phyloP scores from a whole-genome alignment of 352 stramenopile species.

The Peronospora destructor region DNA sequence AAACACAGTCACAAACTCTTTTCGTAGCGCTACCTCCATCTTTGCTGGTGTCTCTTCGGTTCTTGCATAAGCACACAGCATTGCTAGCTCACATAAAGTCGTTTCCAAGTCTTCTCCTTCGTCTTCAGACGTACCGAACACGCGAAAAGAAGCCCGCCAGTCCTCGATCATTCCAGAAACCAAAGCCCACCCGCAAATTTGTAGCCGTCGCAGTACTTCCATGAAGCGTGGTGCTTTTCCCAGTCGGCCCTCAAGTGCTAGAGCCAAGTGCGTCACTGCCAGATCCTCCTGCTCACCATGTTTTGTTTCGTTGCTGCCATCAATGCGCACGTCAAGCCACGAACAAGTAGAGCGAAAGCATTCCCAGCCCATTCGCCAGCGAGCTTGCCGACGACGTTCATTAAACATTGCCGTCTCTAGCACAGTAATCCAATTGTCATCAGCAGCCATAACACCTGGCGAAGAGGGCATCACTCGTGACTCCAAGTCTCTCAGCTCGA shows the following conservation, averaged over 20 bases:
- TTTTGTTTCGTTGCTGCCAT: constrained; percentile 15
- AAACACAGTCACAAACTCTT: constrained; percentile 49
- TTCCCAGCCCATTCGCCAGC: constrained; percentile 57
- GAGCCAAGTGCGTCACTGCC: constrained; percentile 34
- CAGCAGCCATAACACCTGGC: neutral
- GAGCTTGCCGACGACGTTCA: constrained; percentile 21
- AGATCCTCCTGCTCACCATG: constrained; percentile 11
- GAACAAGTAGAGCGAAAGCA: constrained; percentile 54
- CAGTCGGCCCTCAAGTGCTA: constrained; percentile 59
- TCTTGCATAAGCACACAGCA: constrained; percentile 43
- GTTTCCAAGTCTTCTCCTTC: constrained; percentile 14
- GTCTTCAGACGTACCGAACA: constrained; percentile 4
- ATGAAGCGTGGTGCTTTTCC: constrained; percentile 25
- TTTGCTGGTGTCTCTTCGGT: constrained; percentile 14
- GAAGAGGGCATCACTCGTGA: constrained; percentile 11
- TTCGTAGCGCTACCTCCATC: constrained; percentile 40
- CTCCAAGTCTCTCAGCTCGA: constrained; percentile 25
- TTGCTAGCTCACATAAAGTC: constrained; percentile 33
- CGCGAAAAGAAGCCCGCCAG: constrained; percentile 30
- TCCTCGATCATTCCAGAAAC: constrained; percentile 37
- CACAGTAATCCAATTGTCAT: constrained; percentile 22
- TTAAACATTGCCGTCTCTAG: constrained; percentile 32
- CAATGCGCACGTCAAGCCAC: constrained; percentile 45
- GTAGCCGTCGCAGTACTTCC: constrained; percentile 33
- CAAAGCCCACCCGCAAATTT: constrained; percentile 19